These are phyloP conservation scores for Gymnopus androsaceus DNA, from an alignment of 1,284 basidiomycete species.

Conservation along the genomic window DNA sequence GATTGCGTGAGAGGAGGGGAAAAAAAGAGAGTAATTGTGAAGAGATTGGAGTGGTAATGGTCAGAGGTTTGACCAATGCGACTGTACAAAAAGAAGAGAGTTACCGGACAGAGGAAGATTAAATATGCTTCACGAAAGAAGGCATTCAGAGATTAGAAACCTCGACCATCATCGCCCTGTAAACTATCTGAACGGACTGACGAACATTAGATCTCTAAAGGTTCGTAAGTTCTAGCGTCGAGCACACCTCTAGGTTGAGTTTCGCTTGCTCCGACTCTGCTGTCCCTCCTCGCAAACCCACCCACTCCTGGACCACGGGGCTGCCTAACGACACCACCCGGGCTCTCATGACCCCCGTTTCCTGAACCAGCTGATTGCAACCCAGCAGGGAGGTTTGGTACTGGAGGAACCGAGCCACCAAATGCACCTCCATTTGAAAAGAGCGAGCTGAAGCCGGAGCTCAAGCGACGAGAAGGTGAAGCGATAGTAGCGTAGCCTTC, in stretches of 20 bases:
- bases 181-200: constrained; percentile 46
- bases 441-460: constrained; percentile 66
- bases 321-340: constrained; percentile 72
- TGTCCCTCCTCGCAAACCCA: constrained; percentile 70
- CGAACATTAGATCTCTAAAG: constrained; percentile 70
- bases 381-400: constrained; percentile 67
- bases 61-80: constrained; percentile 1
- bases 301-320: constrained; percentile 75
- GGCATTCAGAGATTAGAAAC: constrained; percentile 10
- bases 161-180: constrained; percentile 44
- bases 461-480: constrained; percentile 75
- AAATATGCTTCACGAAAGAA: not conserved
- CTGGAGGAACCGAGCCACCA: constrained; percentile 60
- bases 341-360: constrained; percentile 44
- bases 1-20: not conserved
- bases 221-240: constrained; percentile 81
- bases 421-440: constrained; percentile 56
- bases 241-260: constrained; percentile 63
- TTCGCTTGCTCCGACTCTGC: constrained; percentile 58
- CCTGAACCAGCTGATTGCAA: constrained; percentile 37
- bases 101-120: constrained; percentile 1
- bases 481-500: constrained; percentile 90
- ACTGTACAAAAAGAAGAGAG: constrained; percentile 13
- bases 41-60: constrained; percentile 12
- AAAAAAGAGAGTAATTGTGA: constrained; percentile 7